phyloP scores from a whole-genome alignment of 768 basidiomycete genomes.

The Gloeophyllum trabeum region DNA sequence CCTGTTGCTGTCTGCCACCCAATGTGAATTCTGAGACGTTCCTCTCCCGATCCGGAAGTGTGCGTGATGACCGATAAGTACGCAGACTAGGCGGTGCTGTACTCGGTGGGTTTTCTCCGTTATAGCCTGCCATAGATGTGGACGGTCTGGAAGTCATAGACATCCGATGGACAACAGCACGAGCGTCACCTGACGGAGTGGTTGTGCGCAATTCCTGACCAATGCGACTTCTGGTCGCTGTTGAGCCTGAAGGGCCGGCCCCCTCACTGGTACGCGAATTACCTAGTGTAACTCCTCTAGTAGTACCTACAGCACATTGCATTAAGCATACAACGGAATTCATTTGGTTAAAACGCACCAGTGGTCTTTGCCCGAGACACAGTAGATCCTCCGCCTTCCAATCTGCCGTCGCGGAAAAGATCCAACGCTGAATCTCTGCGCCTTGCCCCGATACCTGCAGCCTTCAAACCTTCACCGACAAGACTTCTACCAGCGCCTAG shows the following conservation, averaged over 20 bases:
- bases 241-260: slow-evolving; percentile 5
- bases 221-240: too few relatives aligned
- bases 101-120: slow-evolving; percentile 19
- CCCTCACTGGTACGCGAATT: slow-evolving; percentile 9
- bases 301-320: too few relatives aligned
- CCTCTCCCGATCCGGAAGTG: slow-evolving; percentile 15
- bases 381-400: slow-evolving; percentile 12
- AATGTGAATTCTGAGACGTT: too few relatives aligned
- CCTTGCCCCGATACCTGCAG: slow-evolving; percentile 43
- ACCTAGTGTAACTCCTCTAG: too few relatives aligned
- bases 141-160: slow-evolving; percentile 10
- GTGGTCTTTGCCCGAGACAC: too few relatives aligned
- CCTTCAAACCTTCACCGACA: slow-evolving; percentile 56
- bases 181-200: too few relatives aligned
- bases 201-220: too few relatives aligned
- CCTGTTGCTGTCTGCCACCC: too few relatives aligned
- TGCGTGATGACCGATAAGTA: slow-evolving; percentile 29
- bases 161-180: too few relatives aligned
- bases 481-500: slow-evolving; percentile 42
- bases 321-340: too few relatives aligned
- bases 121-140: slow-evolving; percentile 24
- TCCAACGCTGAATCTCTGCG: slow-evolving; percentile 25
- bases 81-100: slow-evolving; percentile 28
- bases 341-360: too few relatives aligned
- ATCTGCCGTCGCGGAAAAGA: slow-evolving; percentile 21